A percentile compares a stretch with the other conserved stretches of the same genome.
Conservation (phyloP, 805 yeast species). For the Metschnikowia continentalis region DNA sequence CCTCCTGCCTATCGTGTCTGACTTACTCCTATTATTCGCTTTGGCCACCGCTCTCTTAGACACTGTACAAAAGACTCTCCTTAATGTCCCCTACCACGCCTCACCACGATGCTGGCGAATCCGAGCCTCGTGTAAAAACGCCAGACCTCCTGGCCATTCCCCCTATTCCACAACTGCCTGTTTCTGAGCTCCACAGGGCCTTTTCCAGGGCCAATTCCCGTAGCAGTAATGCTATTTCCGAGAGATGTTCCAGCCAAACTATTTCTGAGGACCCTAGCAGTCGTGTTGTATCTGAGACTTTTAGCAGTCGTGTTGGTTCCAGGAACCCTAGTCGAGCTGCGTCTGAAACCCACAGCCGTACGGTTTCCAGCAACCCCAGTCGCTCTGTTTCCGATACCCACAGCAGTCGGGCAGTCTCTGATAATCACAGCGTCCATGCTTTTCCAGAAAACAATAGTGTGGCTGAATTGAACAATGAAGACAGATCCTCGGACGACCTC, state of each 20-base stretch:
- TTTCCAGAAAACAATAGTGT: neutral
- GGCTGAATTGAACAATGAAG: neutral
- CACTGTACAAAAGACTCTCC: neutral
- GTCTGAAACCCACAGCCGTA: too few species aligned
- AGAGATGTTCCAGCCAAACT: neutral
- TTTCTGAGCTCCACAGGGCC: slow-evolving; percentile 9
- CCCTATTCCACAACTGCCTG: slow-evolving; percentile 9
- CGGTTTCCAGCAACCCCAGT: too few species aligned
- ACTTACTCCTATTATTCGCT: neutral
- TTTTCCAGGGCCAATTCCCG: slow-evolving; percentile 3
- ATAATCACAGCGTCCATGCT: neutral
- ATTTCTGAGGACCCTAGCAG: neutral
- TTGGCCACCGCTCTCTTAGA: neutral
- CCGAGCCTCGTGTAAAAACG: neutral
- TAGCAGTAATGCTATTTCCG: neutral
- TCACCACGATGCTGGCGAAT: neutral
- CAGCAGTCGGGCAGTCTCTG: neutral
- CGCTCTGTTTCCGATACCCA: neutral
- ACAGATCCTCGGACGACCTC: neutral
- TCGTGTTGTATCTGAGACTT: neutral
- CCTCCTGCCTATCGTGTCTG: neutral
- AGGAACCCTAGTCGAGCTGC: too few species aligned
- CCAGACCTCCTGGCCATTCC: neutral
- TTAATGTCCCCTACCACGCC: slow-evolving; percentile 1
- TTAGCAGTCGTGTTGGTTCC: too few species aligned